Evolutionary conservation across 306 rosid genomes (phyloP), one percentile per base, ranked within the genome.

Genomic region (Vigna angularis): DNA sequence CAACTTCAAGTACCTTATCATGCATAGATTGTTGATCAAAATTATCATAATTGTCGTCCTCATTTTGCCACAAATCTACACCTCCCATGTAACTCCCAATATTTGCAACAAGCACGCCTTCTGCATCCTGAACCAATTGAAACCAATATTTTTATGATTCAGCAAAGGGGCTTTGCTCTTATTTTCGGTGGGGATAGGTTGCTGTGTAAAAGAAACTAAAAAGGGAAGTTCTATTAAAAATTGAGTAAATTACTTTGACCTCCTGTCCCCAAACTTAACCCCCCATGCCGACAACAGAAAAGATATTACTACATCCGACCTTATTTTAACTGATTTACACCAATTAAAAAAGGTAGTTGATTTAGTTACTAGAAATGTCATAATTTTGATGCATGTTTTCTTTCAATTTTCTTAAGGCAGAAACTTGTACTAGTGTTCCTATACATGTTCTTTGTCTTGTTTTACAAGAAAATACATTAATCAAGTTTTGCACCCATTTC

Each of bases 11-110:
- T 66, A 91, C 20, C 89, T 91, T 96, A 87, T 96, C 99, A 83
- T 96, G 98, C 99, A 96, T 96, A 17, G 98, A 96, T 70, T 96
- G 99, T 2, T 97, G 97, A 75, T 93, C 94, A 83, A 96, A 93
- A 91, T 90, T 90, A 77, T 96, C 99, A 85, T 81, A 96, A 75
- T 55, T 87, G 36, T 96, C 99, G 67, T 96, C 98, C 83, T 96
- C 99, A 77, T 96, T 96, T 84, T 93, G 96, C 99, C 99, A 96
- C 85, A 96, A 86, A 86, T 96, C 99, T 74, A 96, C 99, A 71
- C 99, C 99, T 49, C 99, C 99, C 99, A 96, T 96, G 90, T 96
- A 96, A 88, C 99, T 96, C 85, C 99, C 99, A 68, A 96, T 96
- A 82, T 96, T 96, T 69, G 98, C 97, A 85, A 96, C 97, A 72